Conservation (phyloP, 371 early-diverging fungal genomes). For the Circinella minor region DNA sequence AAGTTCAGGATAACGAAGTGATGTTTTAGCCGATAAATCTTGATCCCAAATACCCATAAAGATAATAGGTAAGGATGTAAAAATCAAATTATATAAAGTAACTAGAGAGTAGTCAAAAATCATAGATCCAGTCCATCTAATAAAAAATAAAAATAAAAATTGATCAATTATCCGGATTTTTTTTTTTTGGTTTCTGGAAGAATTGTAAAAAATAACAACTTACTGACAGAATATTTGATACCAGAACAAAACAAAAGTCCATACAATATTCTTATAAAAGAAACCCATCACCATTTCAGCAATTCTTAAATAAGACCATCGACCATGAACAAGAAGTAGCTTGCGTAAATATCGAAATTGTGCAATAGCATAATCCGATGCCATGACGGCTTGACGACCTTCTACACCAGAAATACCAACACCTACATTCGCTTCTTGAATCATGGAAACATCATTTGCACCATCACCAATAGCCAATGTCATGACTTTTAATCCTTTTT, state of each 20-base stretch:
- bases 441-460: slow-evolving; percentile 96
- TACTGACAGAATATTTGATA: slow-evolving; percentile 82
- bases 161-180: not conserved
- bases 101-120: slow-evolving; percentile 85
- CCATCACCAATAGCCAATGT: slow-evolving; percentile 91
- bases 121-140: slow-evolving; percentile 55
- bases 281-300: slow-evolving; percentile 80
- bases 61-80: slow-evolving; percentile 73
- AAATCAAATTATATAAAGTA: slow-evolving; percentile 79
- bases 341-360: slow-evolving; percentile 82
- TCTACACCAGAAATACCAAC: slow-evolving; percentile 94
- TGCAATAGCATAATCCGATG: slow-evolving; percentile 89
- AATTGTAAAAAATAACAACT: slow-evolving; percentile 21
- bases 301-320: slow-evolving; percentile 84
- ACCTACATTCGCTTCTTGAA: slow-evolving; percentile 90
- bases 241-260: slow-evolving; percentile 82
- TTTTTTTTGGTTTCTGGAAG: not conserved
- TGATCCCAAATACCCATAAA: slow-evolving; percentile 89
- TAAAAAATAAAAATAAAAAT: not conserved
- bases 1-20: slow-evolving; percentile 82
- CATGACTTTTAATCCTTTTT: slow-evolving; percentile 62
- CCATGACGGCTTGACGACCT: slow-evolving; percentile 92
- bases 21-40: slow-evolving; percentile 77
- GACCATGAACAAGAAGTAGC: slow-evolving; percentile 81
- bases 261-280: slow-evolving; percentile 84